Evolutionary conservation across 169 alveolate species (phyloP), one percentile per base, ranked within the genome.

Genomic region (Plasmodium inui): DNA sequence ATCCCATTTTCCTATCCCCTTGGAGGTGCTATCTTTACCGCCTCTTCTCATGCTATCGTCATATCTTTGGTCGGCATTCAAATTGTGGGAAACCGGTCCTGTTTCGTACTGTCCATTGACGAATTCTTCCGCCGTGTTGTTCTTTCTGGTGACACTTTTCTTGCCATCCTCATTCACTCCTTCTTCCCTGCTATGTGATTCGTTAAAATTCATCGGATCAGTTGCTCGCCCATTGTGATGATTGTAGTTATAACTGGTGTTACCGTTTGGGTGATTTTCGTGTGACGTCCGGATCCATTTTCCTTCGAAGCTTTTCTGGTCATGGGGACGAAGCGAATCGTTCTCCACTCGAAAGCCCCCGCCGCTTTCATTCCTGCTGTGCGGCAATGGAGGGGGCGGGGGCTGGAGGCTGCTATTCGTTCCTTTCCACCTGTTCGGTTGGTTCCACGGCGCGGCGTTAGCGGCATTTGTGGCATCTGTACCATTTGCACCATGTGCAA

Each of bases 1-100:
- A n/a, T 44, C 61, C 50, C 61, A 34, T 76, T 76, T 76, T 34
- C 61, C 83, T 76, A 34, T 5, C 37, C 61, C 83, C 44, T 41
- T 76, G 19, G 50, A 34, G 30, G 70, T 76, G 83, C 19, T 19
- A 6, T 19, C 3, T 34, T 76, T 34, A 12, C 34, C 70, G 44
- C 44, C 55, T 74, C 83, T 32, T 74, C 83, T 2, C 55, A 2
- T 12, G n/a, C 17, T 4, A 34, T 74, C 55, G 26, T 22, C 57
- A 34, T 17, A 39, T 28, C 55, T 39, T 34, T 74, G 83, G 30
- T 74, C 14, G 4, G 26, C 22, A 74, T 74, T 39, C 17, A 74
- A 7, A 4, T 9, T 28, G 55, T 26, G 74, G 74, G 74, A 61
- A 19, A 14, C 76, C 7, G 41, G 76, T 67, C 34, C 37, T 28